Conservation (phyloP, 2,329 filamentous ascomycete species). For the Talaromyces sp. region DNA sequence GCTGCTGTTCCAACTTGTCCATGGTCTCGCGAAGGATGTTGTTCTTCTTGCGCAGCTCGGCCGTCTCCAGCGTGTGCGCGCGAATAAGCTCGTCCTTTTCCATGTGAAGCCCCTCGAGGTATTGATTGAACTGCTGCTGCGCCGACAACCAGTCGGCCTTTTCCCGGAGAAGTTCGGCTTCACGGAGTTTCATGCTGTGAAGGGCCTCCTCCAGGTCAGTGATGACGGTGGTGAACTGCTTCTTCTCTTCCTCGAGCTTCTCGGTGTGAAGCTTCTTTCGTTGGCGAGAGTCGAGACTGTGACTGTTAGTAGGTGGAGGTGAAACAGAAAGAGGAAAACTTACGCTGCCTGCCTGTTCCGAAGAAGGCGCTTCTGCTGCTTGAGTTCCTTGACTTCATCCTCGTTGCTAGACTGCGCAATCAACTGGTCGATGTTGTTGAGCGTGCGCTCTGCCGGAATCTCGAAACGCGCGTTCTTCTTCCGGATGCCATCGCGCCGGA, state of each 20-base stretch:
- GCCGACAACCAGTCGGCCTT: constrained; percentile 62
- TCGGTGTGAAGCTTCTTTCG: constrained; percentile 98
- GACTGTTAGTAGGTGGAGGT: background rate
- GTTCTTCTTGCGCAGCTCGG: constrained; percentile 88
- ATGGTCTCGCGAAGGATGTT: constrained; percentile 67
- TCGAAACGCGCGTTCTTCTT: constrained; percentile 99
- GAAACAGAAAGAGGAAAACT: constrained; percentile 37
- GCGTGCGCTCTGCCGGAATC: constrained; percentile 87
- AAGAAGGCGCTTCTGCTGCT: constrained; percentile 93
- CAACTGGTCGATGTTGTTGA: constrained; percentile 90
- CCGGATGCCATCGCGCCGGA: constrained; percentile 79
- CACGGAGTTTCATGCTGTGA: constrained; percentile 60
- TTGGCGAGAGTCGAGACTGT: constrained; percentile 87
- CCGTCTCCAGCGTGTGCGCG: constrained; percentile 81
- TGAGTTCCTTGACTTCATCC: constrained; percentile 93
- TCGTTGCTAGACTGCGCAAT: constrained; percentile 78
- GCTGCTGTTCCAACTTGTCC: constrained; percentile 42
- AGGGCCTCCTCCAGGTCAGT: constrained; percentile 74
- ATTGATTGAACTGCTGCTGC: constrained; percentile 68
- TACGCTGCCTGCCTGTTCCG: constrained; percentile 96
- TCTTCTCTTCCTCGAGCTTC: constrained; percentile 94
- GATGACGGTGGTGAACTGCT: constrained; percentile 74
- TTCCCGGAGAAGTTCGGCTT: constrained; percentile 47
- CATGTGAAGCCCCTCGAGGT: constrained; percentile 69
- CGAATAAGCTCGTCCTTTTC: constrained; percentile 92